Evolutionary conservation across 2,329 filamentous ascomycete species (phyloP), one percentile per base, ranked within the genome.

Genomic region (Fusarium pilosicola): DNA sequence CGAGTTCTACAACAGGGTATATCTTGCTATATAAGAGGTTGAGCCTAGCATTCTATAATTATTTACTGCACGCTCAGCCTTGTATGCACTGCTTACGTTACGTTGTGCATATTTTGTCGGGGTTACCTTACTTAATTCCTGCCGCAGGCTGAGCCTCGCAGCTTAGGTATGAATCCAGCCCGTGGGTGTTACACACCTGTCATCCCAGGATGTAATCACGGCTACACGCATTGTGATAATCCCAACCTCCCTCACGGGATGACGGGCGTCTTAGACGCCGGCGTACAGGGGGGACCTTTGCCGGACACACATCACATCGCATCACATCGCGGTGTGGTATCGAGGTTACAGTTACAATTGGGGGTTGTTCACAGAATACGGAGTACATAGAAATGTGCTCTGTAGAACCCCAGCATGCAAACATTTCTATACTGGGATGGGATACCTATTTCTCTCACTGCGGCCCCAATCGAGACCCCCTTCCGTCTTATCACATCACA

Each of bases 111-210:
- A 26, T 44, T 41, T 38, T 39, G n/a, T 48, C 24, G 9, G 20
- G 26, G 34, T 57, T 46, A 28, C 34, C 2, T 26, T 36, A 24
- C 62, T 61, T 61, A 64, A 70, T 49, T 42, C 42, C 42, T 42
- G 26, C 54, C 28, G 52, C 28, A 59, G 39, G 44, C 68, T 58
- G 38, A 70, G 68, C 68, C 61, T 71, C 68, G 61, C 67, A 66
- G 67, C 66, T 71, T 74, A 48, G 57, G 65, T 68, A 74, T 61
- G 55, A 71, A 74, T 68, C 39, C 41, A 68, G 71, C 22, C 28
- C 18, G 38, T 42, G 38, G 12, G 32, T 38, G 67, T 73, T 73
- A 68, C 71, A 74, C 55, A n/a, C 32, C 51, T 56, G 67, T 45
- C 68, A 71, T 61, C 46, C 48, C 32, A 54, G 45, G 44, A 15